A percentile compares a stretch with the other conserved stretches of the same genome.
phyloP scores from a whole-genome alignment of 1,284 basidiomycete genomes.

The Heterobasidion irregulare region DNA sequence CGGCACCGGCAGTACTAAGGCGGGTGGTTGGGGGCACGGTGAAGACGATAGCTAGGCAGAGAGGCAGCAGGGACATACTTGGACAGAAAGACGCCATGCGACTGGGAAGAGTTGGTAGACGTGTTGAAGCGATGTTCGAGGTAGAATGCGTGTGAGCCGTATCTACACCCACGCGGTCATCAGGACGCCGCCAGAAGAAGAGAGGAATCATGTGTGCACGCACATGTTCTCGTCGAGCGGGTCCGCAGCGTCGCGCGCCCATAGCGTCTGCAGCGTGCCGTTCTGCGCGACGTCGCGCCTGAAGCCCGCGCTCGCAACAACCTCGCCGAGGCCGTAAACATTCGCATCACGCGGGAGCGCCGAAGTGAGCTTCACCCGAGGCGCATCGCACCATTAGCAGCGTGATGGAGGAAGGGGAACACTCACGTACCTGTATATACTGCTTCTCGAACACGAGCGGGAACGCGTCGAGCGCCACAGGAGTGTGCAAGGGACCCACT shows the following conservation, averaged over 20 bases:
- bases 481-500: slow-evolving; percentile 32
- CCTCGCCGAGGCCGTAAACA: slow-evolving; percentile 75
- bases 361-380: slow-evolving; percentile 45
- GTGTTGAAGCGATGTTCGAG: slow-evolving; percentile 54
- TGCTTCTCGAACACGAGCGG: slow-evolving; percentile 73
- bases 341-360: slow-evolving; percentile 58
- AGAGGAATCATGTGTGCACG: slow-evolving; percentile 15
- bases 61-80: slow-evolving; percentile 28
- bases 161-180: slow-evolving; percentile 27
- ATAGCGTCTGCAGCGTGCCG: slow-evolving; percentile 63
- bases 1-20: slow-evolving; percentile 45
- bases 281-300: slow-evolving; percentile 48
- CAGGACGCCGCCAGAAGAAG: slow-evolving; percentile 4
- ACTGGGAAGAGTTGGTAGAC: slow-evolving; percentile 37
- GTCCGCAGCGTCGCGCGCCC: slow-evolving; percentile 56
- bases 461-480: slow-evolving; percentile 45
- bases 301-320: slow-evolving; percentile 59
- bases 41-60: neutral
- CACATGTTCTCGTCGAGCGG: slow-evolving; percentile 57
- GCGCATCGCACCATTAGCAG: neutral
- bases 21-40: neutral
- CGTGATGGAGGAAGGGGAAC: neutral
- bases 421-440: slow-evolving; percentile 40
- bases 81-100: slow-evolving; percentile 66
- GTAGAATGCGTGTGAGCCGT: slow-evolving; percentile 66